Evolutionary conservation across 768 basidiomycete genomes (phyloP).

Genomic region (Hypholoma fasciculare): DNA sequence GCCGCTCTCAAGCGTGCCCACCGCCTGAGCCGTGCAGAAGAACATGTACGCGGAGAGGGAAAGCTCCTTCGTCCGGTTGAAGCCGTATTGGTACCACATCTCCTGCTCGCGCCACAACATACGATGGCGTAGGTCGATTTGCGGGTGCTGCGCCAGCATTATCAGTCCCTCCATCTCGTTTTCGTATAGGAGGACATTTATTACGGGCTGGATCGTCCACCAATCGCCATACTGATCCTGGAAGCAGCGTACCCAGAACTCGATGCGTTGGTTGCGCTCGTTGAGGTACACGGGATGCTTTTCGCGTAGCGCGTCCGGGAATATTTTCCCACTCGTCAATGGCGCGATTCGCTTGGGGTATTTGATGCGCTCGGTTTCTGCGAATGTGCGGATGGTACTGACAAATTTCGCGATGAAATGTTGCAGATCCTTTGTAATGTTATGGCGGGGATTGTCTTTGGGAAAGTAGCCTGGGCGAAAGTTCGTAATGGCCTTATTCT

Average conservation of each 20-base stretch:
- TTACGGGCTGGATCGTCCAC: constrained; percentile 26
- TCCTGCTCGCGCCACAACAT: constrained; percentile 19
- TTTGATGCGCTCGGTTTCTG: constrained; percentile 36
- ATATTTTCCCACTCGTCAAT: constrained; percentile 22
- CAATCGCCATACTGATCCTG: constrained; percentile 24
- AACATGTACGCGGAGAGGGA: constrained; percentile 34
- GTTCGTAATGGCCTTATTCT: constrained; percentile 30
- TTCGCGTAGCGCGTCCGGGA: constrained; percentile 27
- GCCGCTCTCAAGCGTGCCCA: constrained; percentile 24
- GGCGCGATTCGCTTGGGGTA: constrained; percentile 21
- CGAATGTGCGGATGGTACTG: constrained; percentile 29
- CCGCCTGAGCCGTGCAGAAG: constrained; percentile 35
- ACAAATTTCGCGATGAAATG: constrained; percentile 32
- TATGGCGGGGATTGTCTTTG: constrained; percentile 15
- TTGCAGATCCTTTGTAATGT: constrained; percentile 22
- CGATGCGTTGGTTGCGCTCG: constrained; percentile 27
- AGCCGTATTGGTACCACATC: constrained; percentile 33
- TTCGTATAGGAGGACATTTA: constrained; percentile 35
- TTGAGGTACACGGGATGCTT: constrained; percentile 31
- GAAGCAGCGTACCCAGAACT: constrained; percentile 29
- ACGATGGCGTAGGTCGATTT: constrained; percentile 21
- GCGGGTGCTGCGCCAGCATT: constrained; percentile 37
- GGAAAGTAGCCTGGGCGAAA: constrained; percentile 25
- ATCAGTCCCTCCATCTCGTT: constrained; percentile 31
- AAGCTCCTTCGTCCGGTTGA: constrained; percentile 26